Evolutionary conservation across 2,329 filamentous ascomycete species (phyloP), one percentile per base, ranked within the genome.

Genomic region (Diatrype stigma): DNA sequence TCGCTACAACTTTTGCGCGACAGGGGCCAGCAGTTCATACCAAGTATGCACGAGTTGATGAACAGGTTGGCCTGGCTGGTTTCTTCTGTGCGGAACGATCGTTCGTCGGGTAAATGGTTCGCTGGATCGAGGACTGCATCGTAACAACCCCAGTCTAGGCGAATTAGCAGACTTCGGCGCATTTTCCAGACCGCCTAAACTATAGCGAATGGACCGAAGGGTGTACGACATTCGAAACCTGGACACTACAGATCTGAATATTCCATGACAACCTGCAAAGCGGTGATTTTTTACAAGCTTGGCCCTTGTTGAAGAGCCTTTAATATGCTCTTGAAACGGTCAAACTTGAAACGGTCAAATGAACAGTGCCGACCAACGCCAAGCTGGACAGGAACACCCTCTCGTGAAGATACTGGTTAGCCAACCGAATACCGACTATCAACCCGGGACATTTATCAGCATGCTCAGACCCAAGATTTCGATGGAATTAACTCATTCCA

Each of bases 71-170:
- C 8, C 40, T 44, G 22, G 11, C 40, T 42, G 38, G 12, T 34
- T 37, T 37, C 22, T 44, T n/a, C 21, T 21, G 23, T 44, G 10
- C 40, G 12, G n/a, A 16, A 44, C 21, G 40, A 17, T 16, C 16
- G 34, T 37, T 37, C 14, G 22, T 44, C 26, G 22, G 21, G 40
- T 28, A 16, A 37, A 53, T 51, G 54, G 56, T 59, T 56, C 50
- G 49, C 51, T 48, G 45, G 51, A n/a, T n/a, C n/a, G n/a, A 56
- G 52, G 46, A 48, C 54, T 51, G 60, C 61, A 56, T 45, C 47
- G 61, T 65, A 55, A n/a, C n/a, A n/a, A n/a, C n/a, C n/a, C 56
- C 54, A 58, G 57, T 57, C 52, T 53, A 54, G 56, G 55, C 54
- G 60, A 60, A 59, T 61, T 58, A 55, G 54, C 46, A 53, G 32